A percentile compares a stretch with the other conserved stretches of the same genome.
Evolutionary conservation across 2,329 filamentous ascomycete species (phyloP).

Genomic region (Xylariaceae sp.): DNA sequence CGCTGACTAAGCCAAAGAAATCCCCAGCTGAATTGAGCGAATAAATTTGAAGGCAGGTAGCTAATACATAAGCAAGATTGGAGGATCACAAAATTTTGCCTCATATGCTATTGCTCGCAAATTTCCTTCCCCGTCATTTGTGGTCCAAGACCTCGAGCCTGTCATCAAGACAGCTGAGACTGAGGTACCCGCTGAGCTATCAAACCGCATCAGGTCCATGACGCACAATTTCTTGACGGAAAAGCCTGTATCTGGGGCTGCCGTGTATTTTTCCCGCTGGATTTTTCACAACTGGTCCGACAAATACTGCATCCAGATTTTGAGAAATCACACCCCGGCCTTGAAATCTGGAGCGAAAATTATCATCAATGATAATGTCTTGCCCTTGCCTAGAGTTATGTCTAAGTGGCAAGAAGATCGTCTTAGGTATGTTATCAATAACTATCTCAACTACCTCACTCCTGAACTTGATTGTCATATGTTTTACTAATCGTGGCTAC

Average conservation of each 20-base stretch:
- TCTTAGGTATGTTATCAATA: conserved; percentile 18
- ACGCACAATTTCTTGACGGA: conserved; percentile 18
- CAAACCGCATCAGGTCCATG: conserved; percentile 16
- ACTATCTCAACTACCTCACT: neutral
- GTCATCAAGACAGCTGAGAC: conserved; percentile 19
- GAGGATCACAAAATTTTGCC: conserved; percentile 26
- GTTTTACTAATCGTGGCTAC: too few species aligned
- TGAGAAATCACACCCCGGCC: conserved; percentile 15
- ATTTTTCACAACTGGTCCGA: conserved; percentile 29
- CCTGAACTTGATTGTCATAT: too few species aligned
- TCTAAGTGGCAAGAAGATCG: conserved; percentile 26
- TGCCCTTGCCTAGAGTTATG: conserved; percentile 17
- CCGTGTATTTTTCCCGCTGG: conserved; percentile 24
- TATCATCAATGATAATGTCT: conserved; percentile 22
- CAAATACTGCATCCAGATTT: conserved; percentile 20
- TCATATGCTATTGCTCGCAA: conserved; percentile 20
- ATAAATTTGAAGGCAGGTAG: neutral
- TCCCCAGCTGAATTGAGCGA: neutral
- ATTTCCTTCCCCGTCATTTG: conserved; percentile 21
- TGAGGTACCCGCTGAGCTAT: conserved; percentile 3
- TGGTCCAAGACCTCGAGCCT: conserved; percentile 40
- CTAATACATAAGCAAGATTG: conserved; percentile 23
- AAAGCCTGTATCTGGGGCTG: conserved; percentile 15
- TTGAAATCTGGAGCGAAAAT: conserved; percentile 44
- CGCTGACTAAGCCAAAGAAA: neutral